Conservation (phyloP, 129 eudicot species). For the Centaurea solstitialis region DNA sequence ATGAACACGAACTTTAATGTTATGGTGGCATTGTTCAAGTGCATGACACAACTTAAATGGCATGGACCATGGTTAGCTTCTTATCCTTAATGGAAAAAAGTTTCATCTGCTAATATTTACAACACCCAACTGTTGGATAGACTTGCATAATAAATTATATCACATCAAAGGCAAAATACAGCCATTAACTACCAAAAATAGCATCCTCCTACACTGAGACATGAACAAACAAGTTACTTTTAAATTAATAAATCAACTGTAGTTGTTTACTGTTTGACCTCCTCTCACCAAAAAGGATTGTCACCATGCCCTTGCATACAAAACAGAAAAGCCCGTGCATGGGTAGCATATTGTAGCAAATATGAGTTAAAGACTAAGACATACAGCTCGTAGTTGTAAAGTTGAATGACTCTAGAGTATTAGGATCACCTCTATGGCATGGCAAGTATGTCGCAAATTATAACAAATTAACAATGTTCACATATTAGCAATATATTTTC, state of each 20-base stretch:
- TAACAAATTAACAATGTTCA: background rate
- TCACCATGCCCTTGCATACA: too few relatives aligned
- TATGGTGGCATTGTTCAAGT: background rate
- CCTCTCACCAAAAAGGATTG: background rate
- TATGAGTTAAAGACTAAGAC: too few relatives aligned
- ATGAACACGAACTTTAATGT: background rate
- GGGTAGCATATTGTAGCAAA: too few relatives aligned
- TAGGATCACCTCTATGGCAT: too few relatives aligned
- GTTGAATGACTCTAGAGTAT: too few relatives aligned
- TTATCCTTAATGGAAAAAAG: background rate
- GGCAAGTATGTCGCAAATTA: background rate
- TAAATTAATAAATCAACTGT: background rate
- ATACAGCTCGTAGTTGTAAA: too few relatives aligned
- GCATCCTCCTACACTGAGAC: background rate
- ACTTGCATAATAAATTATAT: background rate
- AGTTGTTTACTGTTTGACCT: background rate
- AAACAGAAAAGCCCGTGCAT: too few relatives aligned
- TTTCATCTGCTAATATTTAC: background rate
- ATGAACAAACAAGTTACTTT: background rate
- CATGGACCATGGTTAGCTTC: background rate
- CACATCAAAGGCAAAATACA: background rate
- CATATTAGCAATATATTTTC: background rate
- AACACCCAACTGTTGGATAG: background rate
- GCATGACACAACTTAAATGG: background rate
- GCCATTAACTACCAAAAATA: background rate